phyloP scores from a whole-genome alignment of 2,329 filamentous ascomycete species.

The Akanthomyces dipterigenus region DNA sequence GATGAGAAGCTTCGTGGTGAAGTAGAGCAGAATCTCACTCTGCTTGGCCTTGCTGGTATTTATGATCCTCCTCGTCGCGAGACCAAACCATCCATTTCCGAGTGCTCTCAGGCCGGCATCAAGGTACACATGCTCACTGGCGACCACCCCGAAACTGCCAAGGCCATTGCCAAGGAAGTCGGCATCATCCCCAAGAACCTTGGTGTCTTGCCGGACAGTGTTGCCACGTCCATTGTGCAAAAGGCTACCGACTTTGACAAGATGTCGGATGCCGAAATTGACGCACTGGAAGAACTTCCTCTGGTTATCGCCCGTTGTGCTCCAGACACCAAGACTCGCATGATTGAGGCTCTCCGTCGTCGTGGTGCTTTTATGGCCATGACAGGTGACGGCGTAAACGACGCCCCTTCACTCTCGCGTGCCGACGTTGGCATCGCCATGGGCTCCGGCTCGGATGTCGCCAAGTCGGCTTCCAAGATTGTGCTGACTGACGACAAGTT shows the following conservation, averaged over 20 bases:
- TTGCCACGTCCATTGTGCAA: constrained; percentile 65
- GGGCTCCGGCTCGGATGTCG: constrained; percentile 82
- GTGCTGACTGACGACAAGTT: constrained; percentile 86
- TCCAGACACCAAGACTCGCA: constrained; percentile 79
- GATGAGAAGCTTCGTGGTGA: constrained; percentile 47
- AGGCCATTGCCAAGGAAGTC: constrained; percentile 71
- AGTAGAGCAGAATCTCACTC: constrained; percentile 62
- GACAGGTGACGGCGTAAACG: constrained; percentile 86
- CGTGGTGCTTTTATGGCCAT: constrained; percentile 73
- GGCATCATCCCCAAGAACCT: constrained; percentile 65
- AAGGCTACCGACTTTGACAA: constrained; percentile 75
- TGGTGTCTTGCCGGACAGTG: constrained; percentile 49
- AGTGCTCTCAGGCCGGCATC: constrained; percentile 68
- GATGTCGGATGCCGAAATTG: constrained; percentile 68
- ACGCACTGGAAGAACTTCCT: constrained; percentile 66
- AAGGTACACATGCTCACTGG: constrained; percentile 80
- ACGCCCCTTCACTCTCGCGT: constrained; percentile 71
- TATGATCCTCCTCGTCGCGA: constrained; percentile 82
- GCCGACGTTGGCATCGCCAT: constrained; percentile 86
- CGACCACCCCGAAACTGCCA: constrained; percentile 72
- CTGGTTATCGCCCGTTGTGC: constrained; percentile 79
- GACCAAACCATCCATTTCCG: constrained; percentile 63
- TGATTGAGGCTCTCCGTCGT: constrained; percentile 82
- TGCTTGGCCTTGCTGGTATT: constrained; percentile 77
- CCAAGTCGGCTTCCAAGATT: constrained; percentile 75